These are phyloP conservation scores for Chrysosporium keratinophilum DNA, from an alignment of 2,329 filamentous ascomycete species.

Conservation along the genomic window DNA sequence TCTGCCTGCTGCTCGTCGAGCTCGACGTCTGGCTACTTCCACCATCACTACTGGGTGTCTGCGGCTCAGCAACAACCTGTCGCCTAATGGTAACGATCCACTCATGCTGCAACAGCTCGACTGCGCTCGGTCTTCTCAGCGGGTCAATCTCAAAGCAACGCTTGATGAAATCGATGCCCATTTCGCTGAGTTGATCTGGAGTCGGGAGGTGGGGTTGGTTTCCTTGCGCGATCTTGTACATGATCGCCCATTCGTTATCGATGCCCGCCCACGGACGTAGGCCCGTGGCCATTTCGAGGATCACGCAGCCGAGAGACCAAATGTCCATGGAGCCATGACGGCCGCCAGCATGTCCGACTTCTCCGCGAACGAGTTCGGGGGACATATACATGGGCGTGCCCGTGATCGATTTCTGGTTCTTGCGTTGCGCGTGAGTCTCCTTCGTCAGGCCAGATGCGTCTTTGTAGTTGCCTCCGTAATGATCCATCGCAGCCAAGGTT, in stretches of 20 bases:
- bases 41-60: conserved; percentile 30
- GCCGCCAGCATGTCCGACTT: conserved; percentile 59
- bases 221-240: conserved; percentile 99
- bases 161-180: conserved; percentile 78
- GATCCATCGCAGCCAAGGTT: conserved; percentile 60
- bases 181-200: conserved; percentile 68
- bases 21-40: conserved; percentile 20
- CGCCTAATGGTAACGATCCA: conserved; percentile 56
- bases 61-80: conserved; percentile 38
- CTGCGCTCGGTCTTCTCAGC: conserved; percentile 63
- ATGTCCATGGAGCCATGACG: conserved; percentile 62
- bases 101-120: conserved; percentile 85
- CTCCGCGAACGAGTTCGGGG: conserved; percentile 91
- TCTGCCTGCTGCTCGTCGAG: conserved; percentile 16
- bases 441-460: conserved; percentile 17
- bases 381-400: conserved; percentile 99
- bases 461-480: conserved; percentile 41
- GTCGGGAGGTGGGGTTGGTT: conserved; percentile 80
- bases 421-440: conserved; percentile 24
- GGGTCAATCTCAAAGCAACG: conserved; percentile 83
- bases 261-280: conserved; percentile 87
- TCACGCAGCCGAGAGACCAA: conserved; percentile 59
- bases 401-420: conserved; percentile 80
- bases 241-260: conserved; percentile 99
- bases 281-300: conserved; percentile 95